A percentile compares a stretch with the other conserved stretches of the same genome.
These are phyloP conservation scores for Hyaloscypha bicolor DNA, from an alignment of 495 filamentous ascomycete genomes.

Conservation along the genomic window DNA sequence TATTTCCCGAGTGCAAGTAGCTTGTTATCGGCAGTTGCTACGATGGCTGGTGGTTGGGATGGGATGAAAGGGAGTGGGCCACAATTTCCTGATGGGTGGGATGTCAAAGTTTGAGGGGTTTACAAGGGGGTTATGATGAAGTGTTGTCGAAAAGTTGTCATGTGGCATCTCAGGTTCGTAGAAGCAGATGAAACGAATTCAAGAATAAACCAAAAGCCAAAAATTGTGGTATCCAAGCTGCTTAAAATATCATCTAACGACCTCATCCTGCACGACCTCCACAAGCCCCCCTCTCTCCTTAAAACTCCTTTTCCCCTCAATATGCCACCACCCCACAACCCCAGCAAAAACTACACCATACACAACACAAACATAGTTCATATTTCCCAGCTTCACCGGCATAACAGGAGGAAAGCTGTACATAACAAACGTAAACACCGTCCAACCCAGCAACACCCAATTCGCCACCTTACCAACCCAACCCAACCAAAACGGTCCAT, in stretches of 20 bases:
- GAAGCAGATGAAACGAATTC: too few species aligned
- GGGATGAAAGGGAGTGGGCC: conserved; percentile 38
- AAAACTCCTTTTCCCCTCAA: conserved; percentile 45
- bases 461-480: conserved; percentile 46
- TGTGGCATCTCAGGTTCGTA: background rate
- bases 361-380: conserved; percentile 60
- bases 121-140: background rate
- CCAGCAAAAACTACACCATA: conserved; percentile 49
- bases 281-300: conserved; percentile 34
- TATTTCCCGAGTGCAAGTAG: conserved; percentile 54
- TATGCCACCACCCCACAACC: conserved; percentile 30
- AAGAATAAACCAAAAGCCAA: too few species aligned
- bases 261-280: too few species aligned
- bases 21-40: conserved; percentile 52
- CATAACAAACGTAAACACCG: conserved; percentile 54
- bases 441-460: conserved; percentile 51
- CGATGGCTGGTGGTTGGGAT: conserved; percentile 59
- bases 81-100: conserved; percentile 48
- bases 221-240: too few species aligned
- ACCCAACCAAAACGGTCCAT: conserved; percentile 55
- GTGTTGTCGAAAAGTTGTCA: background rate
- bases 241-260: too few species aligned
- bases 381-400: conserved; percentile 45
- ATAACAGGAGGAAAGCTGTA: conserved; percentile 51
- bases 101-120: conserved; percentile 50